phyloP scores from a whole-genome alignment of 306 rosid species.

The Betula pendula region DNA sequence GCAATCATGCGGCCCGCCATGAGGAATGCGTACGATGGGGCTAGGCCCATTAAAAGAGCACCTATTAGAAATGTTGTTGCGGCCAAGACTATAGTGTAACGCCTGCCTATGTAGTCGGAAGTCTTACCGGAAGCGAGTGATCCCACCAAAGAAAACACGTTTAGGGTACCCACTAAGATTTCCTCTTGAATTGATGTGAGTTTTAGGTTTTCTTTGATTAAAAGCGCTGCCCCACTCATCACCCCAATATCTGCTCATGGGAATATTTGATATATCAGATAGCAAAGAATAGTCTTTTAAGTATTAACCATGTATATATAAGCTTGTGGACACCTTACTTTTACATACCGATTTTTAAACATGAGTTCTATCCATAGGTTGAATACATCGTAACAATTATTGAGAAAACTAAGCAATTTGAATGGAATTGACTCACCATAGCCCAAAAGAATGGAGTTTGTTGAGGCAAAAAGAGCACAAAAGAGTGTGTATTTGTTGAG shows the following conservation, averaged over 20 bases:
- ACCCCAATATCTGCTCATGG: constrained; percentile 67
- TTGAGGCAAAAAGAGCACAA: constrained; percentile 76
- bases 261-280: too few relatives aligned
- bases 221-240: constrained; percentile 85
- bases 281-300: too few relatives aligned
- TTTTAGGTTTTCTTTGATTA: constrained; percentile 53
- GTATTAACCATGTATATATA: too few relatives aligned
- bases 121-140: constrained; percentile 75
- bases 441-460: constrained; percentile 76
- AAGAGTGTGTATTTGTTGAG: constrained; percentile 64
- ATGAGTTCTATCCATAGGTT: too few relatives aligned
- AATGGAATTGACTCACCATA: constrained; percentile 50
- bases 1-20: constrained; percentile 65
- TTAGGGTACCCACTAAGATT: constrained; percentile 65
- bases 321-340: too few relatives aligned
- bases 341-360: too few relatives aligned
- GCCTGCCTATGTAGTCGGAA: constrained; percentile 70
- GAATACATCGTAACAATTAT: too few relatives aligned
- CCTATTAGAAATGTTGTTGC: constrained; percentile 65
- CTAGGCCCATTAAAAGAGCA: constrained; percentile 74
- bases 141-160: constrained; percentile 68
- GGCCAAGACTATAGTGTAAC: constrained; percentile 65
- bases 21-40: constrained; percentile 62
- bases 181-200: constrained; percentile 66
- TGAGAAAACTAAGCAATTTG: background rate